Base-by-base conservation (phyloP, 2,329 filamentous ascomycete genomes). In the Aspergillus sojae region DNA sequence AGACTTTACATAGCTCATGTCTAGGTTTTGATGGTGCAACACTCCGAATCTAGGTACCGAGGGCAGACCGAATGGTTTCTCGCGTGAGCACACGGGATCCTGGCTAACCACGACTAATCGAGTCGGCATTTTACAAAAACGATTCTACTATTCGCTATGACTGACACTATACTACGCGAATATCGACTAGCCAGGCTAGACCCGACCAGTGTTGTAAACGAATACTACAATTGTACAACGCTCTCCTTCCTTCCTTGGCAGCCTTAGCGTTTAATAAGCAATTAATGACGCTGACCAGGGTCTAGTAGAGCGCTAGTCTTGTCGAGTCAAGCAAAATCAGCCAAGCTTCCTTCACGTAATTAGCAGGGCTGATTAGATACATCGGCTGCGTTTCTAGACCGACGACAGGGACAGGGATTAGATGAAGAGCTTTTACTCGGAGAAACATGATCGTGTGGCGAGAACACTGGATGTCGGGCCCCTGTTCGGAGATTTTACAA, bases 211-310 rank as follows among this genome's bases (percentile, higher is more conserved):
- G 34, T 14, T 11, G 34, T 36, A 36, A 36, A 36, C 5, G 14
- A 36, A 36, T 36, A 5, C 34, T 36, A 16, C 16, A 36, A 9
- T 21, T 26, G 2, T 16, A 26, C 12, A 23, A 48, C 57, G 26
- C 36, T 39, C 30, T 46, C 2, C 23, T 54, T 21, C 34, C n/a
- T 5, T 45, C 50, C 30, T 23, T 32, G 41, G 43, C 34, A 43
- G 34, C 36, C 46, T 54, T 64, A 65, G 65, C 62, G 59, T 70
- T 68, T 67, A 67, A 66, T 67, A 70, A 68, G 68, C 68, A 68
- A 66, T 66, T 57, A 62, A 65, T 57, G 58, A 53, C 39, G n/a
- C 30, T 54, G 45, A 62, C 62, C 45, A 61, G 63, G 65, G 65
- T 65, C 36, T 32, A 32, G 16, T 55, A 10, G 9, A n/a, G 32